Evolutionary conservation across 1,284 basidiomycete genomes (phyloP).

Genomic region (Afroboletus lepidellus): DNA sequence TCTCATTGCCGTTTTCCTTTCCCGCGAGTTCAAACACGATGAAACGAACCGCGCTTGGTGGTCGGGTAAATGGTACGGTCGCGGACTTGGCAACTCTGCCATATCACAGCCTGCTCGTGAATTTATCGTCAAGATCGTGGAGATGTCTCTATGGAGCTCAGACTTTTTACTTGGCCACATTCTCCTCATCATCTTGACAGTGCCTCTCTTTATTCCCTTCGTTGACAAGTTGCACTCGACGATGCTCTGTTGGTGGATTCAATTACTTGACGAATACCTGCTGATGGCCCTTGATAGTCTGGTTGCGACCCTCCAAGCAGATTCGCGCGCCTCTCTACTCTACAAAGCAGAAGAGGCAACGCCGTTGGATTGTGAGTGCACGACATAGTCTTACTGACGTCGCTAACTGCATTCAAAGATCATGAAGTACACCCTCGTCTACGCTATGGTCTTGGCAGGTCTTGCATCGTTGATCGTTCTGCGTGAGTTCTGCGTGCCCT

Average conservation of each 20-base stretch:
- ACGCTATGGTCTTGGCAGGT: constrained; percentile 74
- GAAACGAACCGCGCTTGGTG: constrained; percentile 98
- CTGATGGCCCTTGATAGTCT: constrained; percentile 50
- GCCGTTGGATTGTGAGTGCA: constrained; percentile 81
- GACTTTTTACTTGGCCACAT: constrained; percentile 86
- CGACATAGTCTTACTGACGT: neutral
- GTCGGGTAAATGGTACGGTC: constrained; percentile 98
- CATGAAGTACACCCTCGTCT: constrained; percentile 83
- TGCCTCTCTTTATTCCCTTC: constrained; percentile 84
- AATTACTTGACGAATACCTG: neutral
- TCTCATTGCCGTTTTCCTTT: constrained; percentile 88
- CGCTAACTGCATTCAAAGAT: constrained; percentile 42
- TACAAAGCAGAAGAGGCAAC: constrained; percentile 87
- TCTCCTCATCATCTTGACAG: constrained; percentile 81
- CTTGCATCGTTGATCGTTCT: constrained; percentile 82
- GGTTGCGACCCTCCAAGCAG: constrained; percentile 89
- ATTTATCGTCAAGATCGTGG: constrained; percentile 95
- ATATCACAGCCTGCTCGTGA: constrained; percentile 94
- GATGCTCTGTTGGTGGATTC: constrained; percentile 71
- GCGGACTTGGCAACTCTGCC: constrained; percentile 83
- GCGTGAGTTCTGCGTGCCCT: constrained; percentile 54
- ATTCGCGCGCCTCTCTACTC: constrained; percentile 95
- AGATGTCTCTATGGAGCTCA: constrained; percentile 92
- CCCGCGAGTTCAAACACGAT: constrained; percentile 95
- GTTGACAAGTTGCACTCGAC: constrained; percentile 87